A percentile compares a stretch with the other conserved stretches of the same genome.
Evolutionary conservation across 768 basidiomycete species (phyloP).

Genomic region (Plicaturopsis crispa): DNA sequence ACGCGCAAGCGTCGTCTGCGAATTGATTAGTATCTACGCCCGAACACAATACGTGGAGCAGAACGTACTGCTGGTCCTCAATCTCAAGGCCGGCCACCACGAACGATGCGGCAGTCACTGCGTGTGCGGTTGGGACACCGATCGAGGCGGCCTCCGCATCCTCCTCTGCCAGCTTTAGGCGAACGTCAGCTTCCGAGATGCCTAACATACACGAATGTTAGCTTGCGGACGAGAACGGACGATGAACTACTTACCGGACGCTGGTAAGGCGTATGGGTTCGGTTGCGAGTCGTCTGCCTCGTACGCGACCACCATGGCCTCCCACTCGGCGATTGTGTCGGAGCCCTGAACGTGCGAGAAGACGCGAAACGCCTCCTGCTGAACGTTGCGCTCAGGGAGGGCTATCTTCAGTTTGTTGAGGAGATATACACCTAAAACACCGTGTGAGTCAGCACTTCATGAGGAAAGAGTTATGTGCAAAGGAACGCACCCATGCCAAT

Average conservation of each 20-base stretch:
- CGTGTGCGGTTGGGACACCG: constrained; percentile 6
- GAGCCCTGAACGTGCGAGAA: constrained; percentile 2
- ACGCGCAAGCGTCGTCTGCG: neutral
- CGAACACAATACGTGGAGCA: neutral
- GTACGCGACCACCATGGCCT: constrained; percentile 3
- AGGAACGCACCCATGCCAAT: neutral
- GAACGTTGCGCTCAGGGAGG: constrained; percentile 4
- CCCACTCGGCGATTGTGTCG: constrained; percentile 6
- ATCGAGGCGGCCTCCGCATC: neutral
- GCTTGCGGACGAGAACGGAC: no score
- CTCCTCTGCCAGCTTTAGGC: constrained; percentile 6
- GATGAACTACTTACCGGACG: neutral
- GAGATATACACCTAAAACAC: constrained; percentile 3
- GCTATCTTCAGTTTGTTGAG: constrained; percentile 4
- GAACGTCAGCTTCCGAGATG: constrained; percentile 6
- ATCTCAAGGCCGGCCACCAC: constrained; percentile 13
- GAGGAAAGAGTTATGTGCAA: no score
- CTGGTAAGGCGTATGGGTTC: constrained; percentile 7
- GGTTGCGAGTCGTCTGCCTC: constrained; percentile 1
- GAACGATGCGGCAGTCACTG: constrained; percentile 10
- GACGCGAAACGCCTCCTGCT: neutral
- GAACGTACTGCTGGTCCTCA: constrained; percentile 17
- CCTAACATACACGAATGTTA: constrained; percentile 2
- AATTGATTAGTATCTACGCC: neutral
- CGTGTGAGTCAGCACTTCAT: no score